phyloP scores from a whole-genome alignment of 345 rosid species.

The Eucalyptus curtisii region DNA sequence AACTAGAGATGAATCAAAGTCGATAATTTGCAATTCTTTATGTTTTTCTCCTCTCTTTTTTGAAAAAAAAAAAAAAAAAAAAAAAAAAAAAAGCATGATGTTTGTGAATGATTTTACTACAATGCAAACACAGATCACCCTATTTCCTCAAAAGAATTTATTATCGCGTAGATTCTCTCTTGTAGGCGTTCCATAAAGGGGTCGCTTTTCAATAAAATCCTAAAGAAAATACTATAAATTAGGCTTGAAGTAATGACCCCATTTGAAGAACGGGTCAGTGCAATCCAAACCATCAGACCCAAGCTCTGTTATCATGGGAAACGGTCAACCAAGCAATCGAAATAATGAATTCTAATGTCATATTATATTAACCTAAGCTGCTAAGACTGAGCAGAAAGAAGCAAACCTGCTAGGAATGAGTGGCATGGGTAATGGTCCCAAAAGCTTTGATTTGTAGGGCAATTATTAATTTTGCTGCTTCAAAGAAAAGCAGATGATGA shows the following conservation, averaged over 20 bases:
- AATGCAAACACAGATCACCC: background rate
- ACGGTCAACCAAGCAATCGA: background rate
- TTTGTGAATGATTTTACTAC: background rate
- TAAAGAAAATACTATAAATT: background rate
- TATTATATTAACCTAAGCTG: background rate
- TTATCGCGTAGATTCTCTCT: background rate
- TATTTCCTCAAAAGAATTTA: background rate
- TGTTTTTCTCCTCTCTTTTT: background rate
- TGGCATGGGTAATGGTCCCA: background rate
- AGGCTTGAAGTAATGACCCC: background rate
- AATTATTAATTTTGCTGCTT: background rate
- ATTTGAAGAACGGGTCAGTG: background rate
- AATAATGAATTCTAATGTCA: background rate
- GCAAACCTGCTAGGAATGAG: background rate
- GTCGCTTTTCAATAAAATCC: background rate
- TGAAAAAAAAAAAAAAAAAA: background rate
- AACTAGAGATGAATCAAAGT: background rate
- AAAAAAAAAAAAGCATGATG: background rate
- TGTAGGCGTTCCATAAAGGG: background rate
- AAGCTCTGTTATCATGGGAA: background rate
- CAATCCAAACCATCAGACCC: background rate
- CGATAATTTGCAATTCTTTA: background rate
- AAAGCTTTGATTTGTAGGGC: background rate
- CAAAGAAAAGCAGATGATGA: background rate
- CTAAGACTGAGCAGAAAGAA: background rate